Evolutionary conservation across 331 rosid genomes (phyloP), one percentile per base, ranked within the genome.

Genomic region (Quercus phellos): DNA sequence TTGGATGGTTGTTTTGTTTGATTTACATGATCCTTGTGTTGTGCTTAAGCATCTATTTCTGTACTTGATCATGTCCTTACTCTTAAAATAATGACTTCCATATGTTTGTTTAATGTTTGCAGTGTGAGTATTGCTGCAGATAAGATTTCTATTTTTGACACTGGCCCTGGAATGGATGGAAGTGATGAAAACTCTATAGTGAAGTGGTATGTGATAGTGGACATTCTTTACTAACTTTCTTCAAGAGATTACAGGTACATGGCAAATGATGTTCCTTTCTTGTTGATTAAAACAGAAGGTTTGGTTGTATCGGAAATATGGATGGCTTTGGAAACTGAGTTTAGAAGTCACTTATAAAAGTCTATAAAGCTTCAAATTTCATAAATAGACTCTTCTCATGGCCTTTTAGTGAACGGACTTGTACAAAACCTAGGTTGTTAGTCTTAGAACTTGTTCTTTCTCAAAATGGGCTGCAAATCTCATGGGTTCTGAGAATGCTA

Each of bases 111-210:
- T 50, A 32, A 74, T 35, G 29, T 82, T 85, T 80, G 74, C 96
- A 90, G 93, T 22, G 86, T 90, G 58, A 58, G 78, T 42, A 34
- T 85, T n/a, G 63, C 1, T 10, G 56, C 70, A 3, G 72, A 81
- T 13, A 73, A 21, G 70, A 89, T 90, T 72, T 71, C 81, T 68
- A 87, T 90, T 66, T 90, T 87, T 70, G 96, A 90, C 83, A 87
- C 78, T 59, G 93, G 96, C 32, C 84, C 90, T 3, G 96, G 96
- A 8, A 89, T 90, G 96, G 93, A 90, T 67, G 93, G 85, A 68
- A 84, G 85, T 27, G 84, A 82, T 43, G 85, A 82, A 76, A 82
- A 87, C 75, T 90, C 88, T 46, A 42, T 90, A 35, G 88, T 74
- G 58, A 90, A 89, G 55, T 89, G 93, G 93, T 90, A 84, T 56